Conservation (phyloP, 1,139 yeast genomes). For the Magnusiomyces tetraspermus region DNA sequence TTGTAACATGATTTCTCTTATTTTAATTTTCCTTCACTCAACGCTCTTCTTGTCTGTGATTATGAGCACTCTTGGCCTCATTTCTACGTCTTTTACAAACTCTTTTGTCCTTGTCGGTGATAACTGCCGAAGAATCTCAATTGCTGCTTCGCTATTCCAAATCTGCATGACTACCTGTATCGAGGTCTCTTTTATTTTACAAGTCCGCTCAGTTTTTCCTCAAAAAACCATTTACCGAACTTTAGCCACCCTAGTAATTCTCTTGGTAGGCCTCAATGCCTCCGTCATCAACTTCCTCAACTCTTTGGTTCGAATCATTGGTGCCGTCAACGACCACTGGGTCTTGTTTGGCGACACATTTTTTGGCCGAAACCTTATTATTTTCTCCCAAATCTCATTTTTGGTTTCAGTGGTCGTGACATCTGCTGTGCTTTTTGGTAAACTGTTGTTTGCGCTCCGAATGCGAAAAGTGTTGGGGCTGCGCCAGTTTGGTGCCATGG, state of each 20-base stretch:
- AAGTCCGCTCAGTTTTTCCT: slow-evolving; percentile 58
- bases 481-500: slow-evolving; percentile 72
- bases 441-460: slow-evolving; percentile 57
- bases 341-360: slow-evolving; percentile 5
- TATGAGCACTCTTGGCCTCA: slow-evolving; percentile 42
- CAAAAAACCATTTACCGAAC: slow-evolving; percentile 37
- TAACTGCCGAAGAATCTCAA: slow-evolving; percentile 37
- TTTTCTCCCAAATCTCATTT: slow-evolving; percentile 42
- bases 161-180: slow-evolving; percentile 50
- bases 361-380: slow-evolving; percentile 11
- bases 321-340: slow-evolving; percentile 5
- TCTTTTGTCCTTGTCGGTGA: slow-evolving; percentile 33
- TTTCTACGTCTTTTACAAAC: slow-evolving; percentile 50
- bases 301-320: slow-evolving; percentile 3
- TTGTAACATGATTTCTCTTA: slow-evolving; percentile 52
- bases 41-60: no score
- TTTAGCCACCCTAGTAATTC: slow-evolving; percentile 38
- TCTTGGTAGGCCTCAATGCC: slow-evolving; percentile 35
- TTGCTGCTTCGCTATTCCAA: slow-evolving; percentile 53
- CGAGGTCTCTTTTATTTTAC: slow-evolving; percentile 59
- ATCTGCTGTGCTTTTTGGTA: slow-evolving; percentile 49
- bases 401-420: slow-evolving; percentile 58
- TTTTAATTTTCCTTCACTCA: slow-evolving; percentile 48
- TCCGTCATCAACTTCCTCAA: slow-evolving; percentile 30
- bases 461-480: slow-evolving; percentile 69